Evolutionary conservation across 2,329 filamentous ascomycete genomes (phyloP).

Genomic region (Scolecobasidium constrictum): DNA sequence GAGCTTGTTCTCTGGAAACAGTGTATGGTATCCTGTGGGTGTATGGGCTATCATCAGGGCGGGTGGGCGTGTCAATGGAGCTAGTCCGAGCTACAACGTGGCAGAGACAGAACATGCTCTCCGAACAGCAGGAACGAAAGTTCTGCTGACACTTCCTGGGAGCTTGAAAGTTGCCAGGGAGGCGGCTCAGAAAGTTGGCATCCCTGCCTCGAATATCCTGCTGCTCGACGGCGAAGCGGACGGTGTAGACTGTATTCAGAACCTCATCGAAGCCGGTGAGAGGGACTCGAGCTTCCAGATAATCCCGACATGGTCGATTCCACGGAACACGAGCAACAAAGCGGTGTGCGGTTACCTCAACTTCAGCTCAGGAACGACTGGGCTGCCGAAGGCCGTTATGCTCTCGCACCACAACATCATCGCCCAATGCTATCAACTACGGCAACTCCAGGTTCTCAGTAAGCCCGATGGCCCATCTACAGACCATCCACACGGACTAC

Average conservation of each 20-base stretch:
- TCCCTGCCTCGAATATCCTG: neutral
- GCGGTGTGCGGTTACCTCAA: conserved; percentile 7
- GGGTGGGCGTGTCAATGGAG: conserved; percentile 4
- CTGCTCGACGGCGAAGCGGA: conserved; percentile 8
- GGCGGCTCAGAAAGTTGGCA: conserved; percentile 4
- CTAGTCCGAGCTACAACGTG: conserved; percentile 6
- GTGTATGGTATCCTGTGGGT: conserved; percentile 6
- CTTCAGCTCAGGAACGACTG: conserved; percentile 4
- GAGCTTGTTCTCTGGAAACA: conserved; percentile 4
- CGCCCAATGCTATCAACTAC: conserved; percentile 4
- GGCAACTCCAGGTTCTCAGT: neutral
- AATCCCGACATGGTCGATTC: conserved; percentile 1
- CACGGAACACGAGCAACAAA: conserved; percentile 1
- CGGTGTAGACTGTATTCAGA: conserved; percentile 2
- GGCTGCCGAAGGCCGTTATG: neutral
- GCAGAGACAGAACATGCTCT: conserved; percentile 6
- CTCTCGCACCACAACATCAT: conserved; percentile 4
- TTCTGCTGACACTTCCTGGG: conserved; percentile 1
- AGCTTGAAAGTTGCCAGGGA: conserved; percentile 4
- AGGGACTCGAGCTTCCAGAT: neutral
- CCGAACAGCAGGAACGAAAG: conserved; percentile 3
- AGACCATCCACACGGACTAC: neutral
- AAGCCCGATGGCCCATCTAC: neutral
- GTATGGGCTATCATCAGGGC: conserved; percentile 3
- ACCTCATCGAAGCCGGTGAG: neutral